Conservation (phyloP, 2,329 filamentous ascomycete genomes). For the Neonectria magnoliae region DNA sequence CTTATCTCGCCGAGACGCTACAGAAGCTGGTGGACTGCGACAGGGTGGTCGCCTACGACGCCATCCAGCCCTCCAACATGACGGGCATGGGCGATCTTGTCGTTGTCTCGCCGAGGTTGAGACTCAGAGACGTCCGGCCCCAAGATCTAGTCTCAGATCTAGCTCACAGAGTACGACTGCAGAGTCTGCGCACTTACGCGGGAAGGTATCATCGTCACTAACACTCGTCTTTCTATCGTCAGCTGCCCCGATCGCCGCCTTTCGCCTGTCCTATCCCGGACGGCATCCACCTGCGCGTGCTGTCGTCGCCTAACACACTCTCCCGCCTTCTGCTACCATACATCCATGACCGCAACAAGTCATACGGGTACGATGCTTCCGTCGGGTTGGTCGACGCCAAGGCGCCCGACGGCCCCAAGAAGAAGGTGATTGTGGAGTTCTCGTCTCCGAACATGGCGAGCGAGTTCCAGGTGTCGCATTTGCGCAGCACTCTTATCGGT, state of each 20-base stretch:
- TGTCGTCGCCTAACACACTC: constrained; percentile 36
- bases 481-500: constrained; percentile 77
- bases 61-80: constrained; percentile 40
- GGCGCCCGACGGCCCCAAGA: constrained; percentile 17
- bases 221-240: not conserved
- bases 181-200: not conserved
- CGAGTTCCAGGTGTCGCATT: constrained; percentile 75
- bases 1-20: constrained; percentile 35
- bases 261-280: constrained; percentile 37
- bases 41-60: constrained; percentile 37
- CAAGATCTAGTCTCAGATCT: constrained; percentile 37
- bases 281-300: constrained; percentile 38
- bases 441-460: constrained; percentile 80
- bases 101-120: constrained; percentile 39
- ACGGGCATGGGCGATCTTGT: constrained; percentile 41
- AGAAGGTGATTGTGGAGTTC: constrained; percentile 72
- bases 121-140: constrained; percentile 21
- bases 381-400: constrained; percentile 28
- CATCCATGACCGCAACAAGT: constrained; percentile 31
- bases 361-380: constrained; percentile 36
- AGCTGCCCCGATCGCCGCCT: constrained; percentile 37
- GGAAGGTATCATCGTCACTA: constrained; percentile 13
- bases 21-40: constrained; percentile 37
- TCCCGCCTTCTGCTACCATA: constrained; percentile 34
- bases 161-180: constrained; percentile 26